Conservation (phyloP, 2,329 filamentous ascomycete species). For the Alternaria novae-zelandiae region DNA sequence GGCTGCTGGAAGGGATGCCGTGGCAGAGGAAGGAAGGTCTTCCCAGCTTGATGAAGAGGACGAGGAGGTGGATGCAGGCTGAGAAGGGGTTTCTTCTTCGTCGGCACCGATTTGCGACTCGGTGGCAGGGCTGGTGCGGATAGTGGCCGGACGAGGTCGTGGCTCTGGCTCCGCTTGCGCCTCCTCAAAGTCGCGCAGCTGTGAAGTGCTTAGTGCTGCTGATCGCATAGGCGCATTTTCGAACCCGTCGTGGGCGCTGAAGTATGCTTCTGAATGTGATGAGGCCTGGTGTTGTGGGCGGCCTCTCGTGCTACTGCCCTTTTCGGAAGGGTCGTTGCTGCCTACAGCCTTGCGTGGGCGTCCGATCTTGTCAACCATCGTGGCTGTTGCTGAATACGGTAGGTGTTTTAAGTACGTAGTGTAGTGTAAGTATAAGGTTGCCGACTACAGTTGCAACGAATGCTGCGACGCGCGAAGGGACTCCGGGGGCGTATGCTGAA, state of each 20-base stretch:
- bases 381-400: too few relatives aligned
- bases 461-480: too few relatives aligned
- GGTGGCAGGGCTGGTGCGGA: not conserved
- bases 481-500: too few relatives aligned
- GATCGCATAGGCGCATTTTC: not conserved
- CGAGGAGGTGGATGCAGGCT: not conserved
- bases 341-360: constrained; percentile 8
- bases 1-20: not conserved
- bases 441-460: not conserved
- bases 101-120: not conserved
- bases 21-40: not conserved
- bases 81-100: not conserved
- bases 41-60: not conserved
- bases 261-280: not conserved
- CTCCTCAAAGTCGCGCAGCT: not conserved
- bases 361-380: not conserved
- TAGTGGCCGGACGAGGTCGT: not conserved
- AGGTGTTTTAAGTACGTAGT: not conserved
- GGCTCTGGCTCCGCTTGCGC: not conserved
- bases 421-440: not conserved
- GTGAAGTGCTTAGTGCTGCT: not conserved
- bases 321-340: constrained; percentile 1
- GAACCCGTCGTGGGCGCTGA: too few relatives aligned
- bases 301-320: not conserved
- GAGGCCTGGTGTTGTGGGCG: not conserved